phyloP scores from a whole-genome alignment of 139 green algal species.

The Coccomyxa sp. region DNA sequence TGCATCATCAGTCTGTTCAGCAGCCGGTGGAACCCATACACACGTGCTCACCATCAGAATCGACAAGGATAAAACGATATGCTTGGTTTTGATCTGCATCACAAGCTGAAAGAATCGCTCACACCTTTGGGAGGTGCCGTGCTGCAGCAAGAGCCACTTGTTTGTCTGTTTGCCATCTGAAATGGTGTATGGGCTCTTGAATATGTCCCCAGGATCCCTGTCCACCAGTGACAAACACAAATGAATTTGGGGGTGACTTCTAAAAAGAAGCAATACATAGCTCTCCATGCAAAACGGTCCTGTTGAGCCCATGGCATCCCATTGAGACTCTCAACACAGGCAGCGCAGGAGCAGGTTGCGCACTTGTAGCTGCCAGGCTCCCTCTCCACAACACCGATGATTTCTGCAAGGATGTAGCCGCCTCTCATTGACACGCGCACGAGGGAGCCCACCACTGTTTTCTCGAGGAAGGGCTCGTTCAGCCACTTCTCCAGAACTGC shows the following conservation, averaged over 20 bases:
- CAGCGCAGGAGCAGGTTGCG: background rate
- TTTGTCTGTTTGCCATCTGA: slow-evolving; percentile 13
- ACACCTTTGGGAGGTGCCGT: slow-evolving; percentile 20
- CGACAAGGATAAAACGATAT: too few species aligned
- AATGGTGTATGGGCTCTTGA: slow-evolving; percentile 9
- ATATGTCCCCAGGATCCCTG: background rate
- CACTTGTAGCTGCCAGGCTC: slow-evolving; percentile 29
- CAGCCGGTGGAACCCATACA: too few species aligned
- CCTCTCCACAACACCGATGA: slow-evolving; percentile 34
- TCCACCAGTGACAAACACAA: too few species aligned
- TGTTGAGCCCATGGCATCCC: background rate
- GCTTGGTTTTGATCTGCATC: too few species aligned
- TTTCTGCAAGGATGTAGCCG: slow-evolving; percentile 29
- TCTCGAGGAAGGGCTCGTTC: slow-evolving; percentile 50
- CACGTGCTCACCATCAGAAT: too few species aligned
- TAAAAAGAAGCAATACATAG: too few species aligned
- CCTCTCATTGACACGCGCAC: slow-evolving; percentile 17
- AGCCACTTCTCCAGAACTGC: slow-evolving; percentile 50
- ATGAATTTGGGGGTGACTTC: too few species aligned
- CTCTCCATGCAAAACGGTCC: background rate
- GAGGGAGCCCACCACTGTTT: slow-evolving; percentile 37
- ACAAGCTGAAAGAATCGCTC: too few species aligned
- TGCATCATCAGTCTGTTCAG: too few species aligned
- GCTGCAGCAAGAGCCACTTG: slow-evolving; percentile 38
- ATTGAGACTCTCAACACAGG: background rate